phyloP scores from a whole-genome alignment of 352 stramenopile species.

The Phytophthora fragariaefolia region DNA sequence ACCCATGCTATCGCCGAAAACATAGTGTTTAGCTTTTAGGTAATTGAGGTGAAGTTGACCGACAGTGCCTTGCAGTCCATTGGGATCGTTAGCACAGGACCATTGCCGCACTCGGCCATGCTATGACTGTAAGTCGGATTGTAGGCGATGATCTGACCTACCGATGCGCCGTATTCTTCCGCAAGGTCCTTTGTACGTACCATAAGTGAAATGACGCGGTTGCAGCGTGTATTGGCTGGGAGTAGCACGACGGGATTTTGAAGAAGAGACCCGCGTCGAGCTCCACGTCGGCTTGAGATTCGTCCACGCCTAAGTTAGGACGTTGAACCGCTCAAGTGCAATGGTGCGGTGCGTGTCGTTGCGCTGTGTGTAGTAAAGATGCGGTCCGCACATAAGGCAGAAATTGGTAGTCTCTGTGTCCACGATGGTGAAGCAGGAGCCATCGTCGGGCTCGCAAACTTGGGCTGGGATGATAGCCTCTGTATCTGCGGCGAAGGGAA shows the following conservation, averaged over 20 bases:
- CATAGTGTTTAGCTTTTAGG: no score
- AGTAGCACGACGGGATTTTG: constrained; percentile 33
- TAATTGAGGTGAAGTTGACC: constrained; percentile 18
- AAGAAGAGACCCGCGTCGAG: constrained; percentile 20
- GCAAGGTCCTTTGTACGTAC: constrained; percentile 30
- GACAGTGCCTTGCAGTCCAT: constrained; percentile 27
- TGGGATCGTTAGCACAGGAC: constrained; percentile 16
- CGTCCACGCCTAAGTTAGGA: constrained; percentile 21
- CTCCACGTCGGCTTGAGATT: constrained; percentile 25
- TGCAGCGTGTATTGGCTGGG: constrained; percentile 30
- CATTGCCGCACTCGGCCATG: constrained; percentile 11
- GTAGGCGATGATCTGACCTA: constrained; percentile 28
- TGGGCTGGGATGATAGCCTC: constrained; percentile 23
- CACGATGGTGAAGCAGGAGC: constrained; percentile 18
- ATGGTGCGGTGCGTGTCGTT: constrained; percentile 33
- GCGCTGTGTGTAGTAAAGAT: constrained; percentile 36
- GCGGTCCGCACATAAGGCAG: constrained; percentile 26
- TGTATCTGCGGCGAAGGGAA: constrained; percentile 18
- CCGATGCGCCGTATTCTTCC: constrained; percentile 15
- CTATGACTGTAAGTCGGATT: constrained; percentile 31
- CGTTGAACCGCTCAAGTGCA: constrained; percentile 28
- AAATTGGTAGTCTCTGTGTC: constrained; percentile 22
- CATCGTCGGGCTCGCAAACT: constrained; percentile 18
- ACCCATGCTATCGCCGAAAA: no score
- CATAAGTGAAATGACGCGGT: constrained; percentile 27